These are phyloP conservation scores for Epichloe glyceriae DNA, from an alignment of 2,329 filamentous ascomycete species.

Conservation along the genomic window DNA sequence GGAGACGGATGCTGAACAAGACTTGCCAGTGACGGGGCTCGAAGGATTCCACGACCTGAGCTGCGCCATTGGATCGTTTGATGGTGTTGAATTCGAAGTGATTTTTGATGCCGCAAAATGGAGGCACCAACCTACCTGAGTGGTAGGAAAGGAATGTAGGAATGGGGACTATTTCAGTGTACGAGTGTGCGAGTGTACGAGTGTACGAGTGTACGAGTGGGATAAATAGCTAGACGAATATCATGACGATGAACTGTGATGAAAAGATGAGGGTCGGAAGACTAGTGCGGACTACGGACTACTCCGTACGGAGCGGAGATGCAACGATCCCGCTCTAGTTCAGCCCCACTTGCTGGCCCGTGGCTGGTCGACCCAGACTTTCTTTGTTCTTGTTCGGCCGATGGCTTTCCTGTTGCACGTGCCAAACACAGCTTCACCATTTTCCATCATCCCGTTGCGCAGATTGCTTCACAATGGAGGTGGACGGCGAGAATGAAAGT, in stretches of 20 bases:
- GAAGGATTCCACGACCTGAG: slow-evolving; percentile 60
- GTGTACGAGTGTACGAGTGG: too few relatives aligned
- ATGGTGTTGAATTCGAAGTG: slow-evolving; percentile 54
- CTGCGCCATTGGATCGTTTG: slow-evolving; percentile 58
- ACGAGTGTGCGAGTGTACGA: too few relatives aligned
- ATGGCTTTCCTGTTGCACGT: too few relatives aligned
- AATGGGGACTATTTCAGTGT: too few relatives aligned
- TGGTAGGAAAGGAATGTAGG: too few relatives aligned
- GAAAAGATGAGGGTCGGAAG: too few relatives aligned
- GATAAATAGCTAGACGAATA: too few relatives aligned
- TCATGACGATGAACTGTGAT: too few relatives aligned
- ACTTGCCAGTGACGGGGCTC: slow-evolving; percentile 51
- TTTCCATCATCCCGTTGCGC: slow-evolving; percentile 3
- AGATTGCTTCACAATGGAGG: slow-evolving; percentile 33
- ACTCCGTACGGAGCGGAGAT: too few relatives aligned
- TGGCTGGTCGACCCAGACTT: not conserved
- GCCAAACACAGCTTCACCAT: slow-evolving; percentile 5
- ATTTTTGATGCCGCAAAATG: slow-evolving; percentile 47
- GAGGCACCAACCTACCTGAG: slow-evolving; percentile 28
- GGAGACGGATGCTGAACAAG: slow-evolving; percentile 51
- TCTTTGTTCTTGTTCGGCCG: too few relatives aligned
- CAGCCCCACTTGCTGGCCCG: slow-evolving; percentile 12
- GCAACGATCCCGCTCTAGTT: too few relatives aligned
- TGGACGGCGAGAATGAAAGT: slow-evolving; percentile 38
- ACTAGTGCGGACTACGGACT: too few relatives aligned